These are phyloP conservation scores for Metarhizium robertsii DNA, from an alignment of 2,329 filamentous ascomycete genomes.

Conservation along the genomic window DNA sequence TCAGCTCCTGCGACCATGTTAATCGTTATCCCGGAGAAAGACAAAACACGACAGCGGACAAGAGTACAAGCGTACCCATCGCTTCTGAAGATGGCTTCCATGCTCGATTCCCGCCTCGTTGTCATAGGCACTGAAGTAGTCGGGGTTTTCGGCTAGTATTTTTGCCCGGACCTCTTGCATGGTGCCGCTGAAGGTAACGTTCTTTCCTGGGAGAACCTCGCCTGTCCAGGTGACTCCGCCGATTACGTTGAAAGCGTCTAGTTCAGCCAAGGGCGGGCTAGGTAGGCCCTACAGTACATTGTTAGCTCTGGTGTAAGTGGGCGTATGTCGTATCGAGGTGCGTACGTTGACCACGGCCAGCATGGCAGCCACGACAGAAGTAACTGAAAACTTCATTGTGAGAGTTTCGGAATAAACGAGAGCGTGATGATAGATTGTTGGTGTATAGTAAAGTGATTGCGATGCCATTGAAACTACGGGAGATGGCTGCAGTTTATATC, in stretches of 20 bases:
- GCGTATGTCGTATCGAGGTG: not conserved
- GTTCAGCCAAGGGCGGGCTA: not conserved
- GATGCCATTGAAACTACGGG: too few species aligned
- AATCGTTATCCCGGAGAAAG: not conserved
- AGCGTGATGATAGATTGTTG: too few species aligned
- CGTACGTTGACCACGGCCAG: not conserved
- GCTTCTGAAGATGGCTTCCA: not conserved
- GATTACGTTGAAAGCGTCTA: not conserved
- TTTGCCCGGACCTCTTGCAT: not conserved
- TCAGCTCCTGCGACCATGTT: not conserved
- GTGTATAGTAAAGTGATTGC: too few species aligned
- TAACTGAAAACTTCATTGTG: not conserved
- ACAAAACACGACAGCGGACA: not conserved
- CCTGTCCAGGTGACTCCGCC: not conserved
- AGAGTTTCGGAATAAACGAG: not conserved
- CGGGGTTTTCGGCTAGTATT: not conserved
- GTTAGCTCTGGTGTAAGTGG: not conserved
- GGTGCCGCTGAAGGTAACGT: not conserved
- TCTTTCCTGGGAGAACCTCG: not conserved
- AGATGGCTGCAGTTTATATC: too few species aligned
- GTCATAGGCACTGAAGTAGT: not conserved
- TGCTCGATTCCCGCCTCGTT: not conserved
- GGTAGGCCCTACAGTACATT: not conserved
- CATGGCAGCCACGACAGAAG: not conserved
- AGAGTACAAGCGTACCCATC: not conserved